phyloP scores from a whole-genome alignment of 2,329 filamentous ascomycete genomes.

The Fusarium secorum region DNA sequence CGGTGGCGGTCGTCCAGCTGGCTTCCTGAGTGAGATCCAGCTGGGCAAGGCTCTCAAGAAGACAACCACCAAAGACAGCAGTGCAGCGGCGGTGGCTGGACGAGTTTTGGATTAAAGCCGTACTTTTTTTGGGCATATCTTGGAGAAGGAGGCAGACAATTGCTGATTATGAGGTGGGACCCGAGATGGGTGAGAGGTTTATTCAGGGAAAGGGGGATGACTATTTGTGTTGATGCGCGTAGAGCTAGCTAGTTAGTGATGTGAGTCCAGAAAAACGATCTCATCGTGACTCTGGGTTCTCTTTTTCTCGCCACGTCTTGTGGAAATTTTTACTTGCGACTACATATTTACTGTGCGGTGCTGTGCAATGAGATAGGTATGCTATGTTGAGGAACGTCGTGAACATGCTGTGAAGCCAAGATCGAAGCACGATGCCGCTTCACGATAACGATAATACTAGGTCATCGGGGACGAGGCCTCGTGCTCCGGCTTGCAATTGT shows the following conservation, averaged over 20 bases:
- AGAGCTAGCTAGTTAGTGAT: slow-evolving; percentile 20
- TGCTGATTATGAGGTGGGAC: slow-evolving; percentile 5
- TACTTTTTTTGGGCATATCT: neutral
- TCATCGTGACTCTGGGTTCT: slow-evolving; percentile 10
- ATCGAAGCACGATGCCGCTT: slow-evolving; percentile 6
- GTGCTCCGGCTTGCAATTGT: slow-evolving; percentile 8
- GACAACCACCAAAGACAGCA: slow-evolving; percentile 88
- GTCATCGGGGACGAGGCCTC: neutral
- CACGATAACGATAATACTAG: neutral
- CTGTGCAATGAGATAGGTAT: neutral
- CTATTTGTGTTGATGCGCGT: slow-evolving; percentile 6
- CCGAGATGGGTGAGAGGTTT: slow-evolving; percentile 8
- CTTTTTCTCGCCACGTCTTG: slow-evolving; percentile 16
- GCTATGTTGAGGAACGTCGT: slow-evolving; percentile 6
- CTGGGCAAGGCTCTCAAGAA: slow-evolving; percentile 82
- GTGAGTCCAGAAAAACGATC: slow-evolving; percentile 22
- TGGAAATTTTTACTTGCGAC: slow-evolving; percentile 7
- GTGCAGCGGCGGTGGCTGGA: slow-evolving; percentile 75
- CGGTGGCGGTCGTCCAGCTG: slow-evolving; percentile 60
- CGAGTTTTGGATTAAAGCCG: slow-evolving; percentile 66
- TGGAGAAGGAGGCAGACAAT: neutral
- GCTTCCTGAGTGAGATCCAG: slow-evolving; percentile 84
- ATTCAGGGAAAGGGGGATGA: neutral
- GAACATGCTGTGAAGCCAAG: slow-evolving; percentile 4
- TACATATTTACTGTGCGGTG: neutral